Conservation (phyloP, 108 stramenopile genomes). For the Thalassiosira profunda region DNA sequence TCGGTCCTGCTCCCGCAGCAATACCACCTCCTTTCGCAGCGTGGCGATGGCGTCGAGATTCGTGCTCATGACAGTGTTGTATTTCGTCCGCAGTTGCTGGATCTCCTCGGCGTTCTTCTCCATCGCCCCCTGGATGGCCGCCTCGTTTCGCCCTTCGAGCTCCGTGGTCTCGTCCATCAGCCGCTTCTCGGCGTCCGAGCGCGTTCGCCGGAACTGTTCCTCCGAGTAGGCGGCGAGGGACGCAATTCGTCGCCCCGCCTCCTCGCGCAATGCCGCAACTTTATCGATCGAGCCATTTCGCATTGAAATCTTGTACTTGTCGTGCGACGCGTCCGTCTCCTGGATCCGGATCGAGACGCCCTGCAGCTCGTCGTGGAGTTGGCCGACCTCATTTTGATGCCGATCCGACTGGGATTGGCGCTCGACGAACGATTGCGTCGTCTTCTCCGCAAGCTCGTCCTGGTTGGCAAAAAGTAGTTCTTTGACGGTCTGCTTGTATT, state of each 20-base stretch:
- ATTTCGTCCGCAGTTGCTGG: constrained; percentile 13
- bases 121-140: constrained; percentile 9
- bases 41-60: constrained; percentile 36
- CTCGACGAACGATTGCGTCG: constrained; percentile 16
- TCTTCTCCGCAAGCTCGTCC: constrained; percentile 22
- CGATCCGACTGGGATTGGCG: constrained; percentile 21
- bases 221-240: constrained; percentile 24
- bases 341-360: constrained; percentile 12
- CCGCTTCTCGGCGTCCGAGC: constrained; percentile 12
- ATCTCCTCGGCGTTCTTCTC: constrained; percentile 25
- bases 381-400: constrained; percentile 18
- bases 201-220: constrained; percentile 6
- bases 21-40: constrained; percentile 25
- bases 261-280: constrained; percentile 25
- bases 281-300: constrained; percentile 6
- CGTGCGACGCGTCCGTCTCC: constrained; percentile 13
- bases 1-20: constrained; percentile 38
- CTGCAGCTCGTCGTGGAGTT: constrained; percentile 11
- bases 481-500: constrained; percentile 38
- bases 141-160: constrained; percentile 23
- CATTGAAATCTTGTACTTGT: constrained; percentile 21
- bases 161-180: constrained; percentile 24
- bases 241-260: constrained; percentile 21
- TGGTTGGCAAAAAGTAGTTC: constrained; percentile 36
- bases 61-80: constrained; percentile 17